Conservation (phyloP, 208 protist species). For the Acanthamoeba royreba region DNA sequence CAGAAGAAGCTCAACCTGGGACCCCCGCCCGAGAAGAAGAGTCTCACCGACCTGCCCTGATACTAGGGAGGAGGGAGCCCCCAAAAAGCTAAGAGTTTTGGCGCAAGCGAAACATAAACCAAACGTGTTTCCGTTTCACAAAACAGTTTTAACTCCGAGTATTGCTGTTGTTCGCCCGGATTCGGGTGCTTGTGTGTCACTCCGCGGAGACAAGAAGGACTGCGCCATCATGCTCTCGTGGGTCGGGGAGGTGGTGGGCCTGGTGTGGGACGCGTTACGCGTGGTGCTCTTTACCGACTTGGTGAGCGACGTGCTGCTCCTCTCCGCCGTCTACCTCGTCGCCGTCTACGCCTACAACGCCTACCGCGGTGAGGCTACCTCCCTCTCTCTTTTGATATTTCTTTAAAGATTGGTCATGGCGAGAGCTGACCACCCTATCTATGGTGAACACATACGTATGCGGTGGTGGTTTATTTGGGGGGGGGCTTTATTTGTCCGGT, state of each 20-base stretch:
- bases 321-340: not conserved
- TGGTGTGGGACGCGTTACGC: not conserved
- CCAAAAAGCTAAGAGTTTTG: not conserved
- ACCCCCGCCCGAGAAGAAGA: not conserved
- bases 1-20: conserved; percentile 9
- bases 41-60: not conserved
- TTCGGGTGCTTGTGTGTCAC: too few species aligned
- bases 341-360: not conserved
- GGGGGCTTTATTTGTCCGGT: too few species aligned
- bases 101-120: too few species aligned
- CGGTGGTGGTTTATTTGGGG: too few species aligned
- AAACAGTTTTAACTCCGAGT: too few species aligned
- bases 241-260: too few species aligned
- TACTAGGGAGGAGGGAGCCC: not conserved
- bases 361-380: not conserved
- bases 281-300: not conserved
- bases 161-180: too few species aligned
- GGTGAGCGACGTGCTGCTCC: not conserved
- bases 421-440: too few species aligned
- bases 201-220: too few species aligned
- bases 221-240: too few species aligned
- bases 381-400: not conserved
- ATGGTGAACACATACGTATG: too few species aligned
- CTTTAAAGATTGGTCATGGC: not conserved
- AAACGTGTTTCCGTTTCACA: too few species aligned